Conservation (phyloP, 2,329 filamentous ascomycete genomes). For the Fusarium nodosum region DNA sequence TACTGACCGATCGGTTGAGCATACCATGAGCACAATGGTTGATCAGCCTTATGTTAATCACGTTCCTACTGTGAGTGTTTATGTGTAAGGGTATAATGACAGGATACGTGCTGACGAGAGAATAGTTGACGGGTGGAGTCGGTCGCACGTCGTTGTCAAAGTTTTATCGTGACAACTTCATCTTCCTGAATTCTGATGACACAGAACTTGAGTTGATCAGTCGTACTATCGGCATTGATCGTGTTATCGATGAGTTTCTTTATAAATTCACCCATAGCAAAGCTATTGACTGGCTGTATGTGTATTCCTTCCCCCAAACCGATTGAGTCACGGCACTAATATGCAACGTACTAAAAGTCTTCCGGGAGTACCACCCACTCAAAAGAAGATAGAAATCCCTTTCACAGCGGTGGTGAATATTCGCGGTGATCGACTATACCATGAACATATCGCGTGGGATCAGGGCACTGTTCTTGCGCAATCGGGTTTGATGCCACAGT, state of each 20-base stretch:
- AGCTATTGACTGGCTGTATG: slow-evolving; percentile 78
- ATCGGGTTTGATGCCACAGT: slow-evolving; percentile 68
- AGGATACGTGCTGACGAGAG: neutral
- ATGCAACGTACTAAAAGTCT: slow-evolving; percentile 50
- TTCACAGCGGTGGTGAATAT: slow-evolving; percentile 74
- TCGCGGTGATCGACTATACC: slow-evolving; percentile 72
- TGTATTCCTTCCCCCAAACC: slow-evolving; percentile 2
- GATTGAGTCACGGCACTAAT: neutral
- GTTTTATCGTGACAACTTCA: slow-evolving; percentile 82
- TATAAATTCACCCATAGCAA: slow-evolving; percentile 73
- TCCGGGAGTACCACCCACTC: slow-evolving; percentile 69
- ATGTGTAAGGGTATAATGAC: fast-evolving
- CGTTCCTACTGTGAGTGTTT: slow-evolving; percentile 71
- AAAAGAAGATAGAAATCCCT: slow-evolving; percentile 67
- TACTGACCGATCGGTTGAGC: slow-evolving; percentile 73
- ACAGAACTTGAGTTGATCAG: slow-evolving; percentile 77
- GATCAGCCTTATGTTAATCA: slow-evolving; percentile 85
- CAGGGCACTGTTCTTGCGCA: slow-evolving; percentile 74
- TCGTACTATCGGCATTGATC: slow-evolving; percentile 78
- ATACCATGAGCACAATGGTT: slow-evolving; percentile 87
- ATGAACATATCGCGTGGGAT: slow-evolving; percentile 78
- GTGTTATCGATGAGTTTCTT: slow-evolving; percentile 79
- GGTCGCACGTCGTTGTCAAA: slow-evolving; percentile 72
- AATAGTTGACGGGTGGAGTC: slow-evolving; percentile 74
- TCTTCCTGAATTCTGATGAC: slow-evolving; percentile 78